A percentile compares a stretch with the other conserved stretches of the same genome.
phyloP scores from a whole-genome alignment of 176 grass and related monocot species.

The Lolium perenne region DNA sequence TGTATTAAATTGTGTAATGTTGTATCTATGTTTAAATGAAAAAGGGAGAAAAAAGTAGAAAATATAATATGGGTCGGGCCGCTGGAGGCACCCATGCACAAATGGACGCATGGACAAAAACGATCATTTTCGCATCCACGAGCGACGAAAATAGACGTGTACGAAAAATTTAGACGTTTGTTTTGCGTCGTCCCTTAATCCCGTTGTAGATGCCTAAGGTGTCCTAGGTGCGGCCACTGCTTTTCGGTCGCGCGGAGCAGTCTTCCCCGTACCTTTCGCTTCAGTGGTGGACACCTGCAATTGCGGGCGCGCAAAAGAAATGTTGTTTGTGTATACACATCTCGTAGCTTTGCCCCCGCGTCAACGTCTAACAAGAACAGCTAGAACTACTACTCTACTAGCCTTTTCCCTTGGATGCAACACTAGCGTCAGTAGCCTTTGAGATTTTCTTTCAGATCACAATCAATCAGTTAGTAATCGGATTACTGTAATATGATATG shows the following conservation, averaged over 20 bases:
- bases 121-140: no score
- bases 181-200: no score
- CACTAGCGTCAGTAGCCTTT: not conserved
- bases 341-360: not conserved
- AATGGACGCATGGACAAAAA: no score
- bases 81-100: no score
- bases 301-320: not conserved
- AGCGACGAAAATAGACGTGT: no score
- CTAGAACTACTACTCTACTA: not conserved
- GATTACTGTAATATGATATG: not conserved
- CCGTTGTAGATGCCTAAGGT: no score
- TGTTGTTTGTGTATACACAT: not conserved
- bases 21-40: no score
- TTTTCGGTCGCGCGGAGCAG: conserved; percentile 39
- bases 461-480: not conserved
- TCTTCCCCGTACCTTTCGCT: not conserved
- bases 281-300: not conserved
- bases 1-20: no score
- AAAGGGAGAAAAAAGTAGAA: no score
- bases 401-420: not conserved
- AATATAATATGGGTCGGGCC: no score
- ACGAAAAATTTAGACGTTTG: no score
- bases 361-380: conserved; percentile 2
- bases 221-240: no score
- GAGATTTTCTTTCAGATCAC: not conserved